phyloP scores from a whole-genome alignment of 1,139 yeast genomes.

The Spathaspora sp. region DNA sequence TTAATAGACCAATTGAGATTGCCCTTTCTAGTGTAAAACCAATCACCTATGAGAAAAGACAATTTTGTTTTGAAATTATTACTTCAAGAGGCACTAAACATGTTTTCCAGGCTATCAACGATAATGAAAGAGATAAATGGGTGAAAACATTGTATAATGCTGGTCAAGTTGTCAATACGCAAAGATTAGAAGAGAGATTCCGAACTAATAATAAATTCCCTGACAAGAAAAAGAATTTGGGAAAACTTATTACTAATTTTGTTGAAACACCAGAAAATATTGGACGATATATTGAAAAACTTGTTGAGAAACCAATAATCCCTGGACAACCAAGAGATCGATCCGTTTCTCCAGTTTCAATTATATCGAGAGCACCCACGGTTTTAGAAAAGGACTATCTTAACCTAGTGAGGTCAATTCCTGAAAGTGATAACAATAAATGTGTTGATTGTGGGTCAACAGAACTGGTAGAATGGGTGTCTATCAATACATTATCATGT shows the following conservation, averaged over 20 bases:
- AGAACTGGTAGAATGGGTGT: conserved; percentile 82
- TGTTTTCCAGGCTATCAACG: conserved; percentile 74
- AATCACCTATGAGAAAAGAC: conserved; percentile 47
- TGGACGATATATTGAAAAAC: conserved; percentile 15
- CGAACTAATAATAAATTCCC: conserved; percentile 1
- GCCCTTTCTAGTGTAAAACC: conserved; percentile 69
- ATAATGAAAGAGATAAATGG: conserved; percentile 72
- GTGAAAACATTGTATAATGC: conserved; percentile 56
- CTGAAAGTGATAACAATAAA: conserved; percentile 53
- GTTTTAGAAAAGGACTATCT: conserved; percentile 30
- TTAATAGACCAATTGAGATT: conserved; percentile 70
- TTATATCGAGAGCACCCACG: conserved; percentile 24
- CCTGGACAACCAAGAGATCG: conserved; percentile 21
- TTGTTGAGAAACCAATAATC: conserved; percentile 17
- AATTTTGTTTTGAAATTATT: conserved; percentile 70
- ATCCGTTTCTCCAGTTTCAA: conserved; percentile 36
- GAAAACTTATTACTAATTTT: conserved; percentile 3
- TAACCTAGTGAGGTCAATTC: conserved; percentile 42
- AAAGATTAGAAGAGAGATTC: conserved; percentile 18
- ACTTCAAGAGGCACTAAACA: conserved; percentile 71
- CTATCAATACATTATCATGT: conserved; percentile 69
- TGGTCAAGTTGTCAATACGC: conserved; percentile 39
- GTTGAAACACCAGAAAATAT: conserved; percentile 13
- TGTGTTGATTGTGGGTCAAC: conserved; percentile 81
- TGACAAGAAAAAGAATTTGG: background rate